Evolutionary conservation across 352 stramenopile genomes (phyloP), one percentile per base, ranked within the genome.

Genomic region (Peronospora belbahrii): DNA sequence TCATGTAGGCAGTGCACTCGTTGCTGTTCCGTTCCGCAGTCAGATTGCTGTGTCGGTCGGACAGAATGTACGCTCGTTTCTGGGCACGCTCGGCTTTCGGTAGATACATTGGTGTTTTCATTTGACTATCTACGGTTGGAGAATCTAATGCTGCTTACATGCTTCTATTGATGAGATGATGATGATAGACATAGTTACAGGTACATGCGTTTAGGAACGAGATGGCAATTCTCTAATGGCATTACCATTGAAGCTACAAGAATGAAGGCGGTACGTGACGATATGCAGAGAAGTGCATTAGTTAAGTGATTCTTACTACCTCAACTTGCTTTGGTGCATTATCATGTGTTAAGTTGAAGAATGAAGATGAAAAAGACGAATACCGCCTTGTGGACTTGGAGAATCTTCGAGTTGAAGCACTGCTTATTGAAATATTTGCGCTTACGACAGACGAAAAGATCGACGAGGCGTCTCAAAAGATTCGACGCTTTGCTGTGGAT

Each of bases 391-490:
- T 89, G 13, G 80, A 88, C 40, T 43, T 92, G 11, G 77, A 92
- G 42, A 92, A 88, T 44, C 53, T 92, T 17, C 77, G 76, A 13
- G 79, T 92, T 6, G 81, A 93, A 41, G 81, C 81, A n/a, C 59
- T 90, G 4, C 63, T 93, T 5, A 69, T 93, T n/a, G 81, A 93
- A 51, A 84, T 93, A 15, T 90, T 75, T 17, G 65, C 79, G 20
- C 69, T 93, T 25, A 89, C 81, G 27, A 89, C 76, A 8, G 81
- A 93, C 36, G 81, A 93, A 25, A 86, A 88, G 48, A 88, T 93
- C 30, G 81, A 93, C 35, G 81, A 90, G 22, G 77, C 72, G 0
- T 85, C 78, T 4, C 75, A 90, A 24, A 85, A 85, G 54, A 88
- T 93, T 44, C 74, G 78, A 20, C 72, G 81, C 18, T 89, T 93